These are phyloP conservation scores for Aureobasidium melanogenum DNA, from an alignment of 2,329 filamentous ascomycete species.

Conservation along the genomic window DNA sequence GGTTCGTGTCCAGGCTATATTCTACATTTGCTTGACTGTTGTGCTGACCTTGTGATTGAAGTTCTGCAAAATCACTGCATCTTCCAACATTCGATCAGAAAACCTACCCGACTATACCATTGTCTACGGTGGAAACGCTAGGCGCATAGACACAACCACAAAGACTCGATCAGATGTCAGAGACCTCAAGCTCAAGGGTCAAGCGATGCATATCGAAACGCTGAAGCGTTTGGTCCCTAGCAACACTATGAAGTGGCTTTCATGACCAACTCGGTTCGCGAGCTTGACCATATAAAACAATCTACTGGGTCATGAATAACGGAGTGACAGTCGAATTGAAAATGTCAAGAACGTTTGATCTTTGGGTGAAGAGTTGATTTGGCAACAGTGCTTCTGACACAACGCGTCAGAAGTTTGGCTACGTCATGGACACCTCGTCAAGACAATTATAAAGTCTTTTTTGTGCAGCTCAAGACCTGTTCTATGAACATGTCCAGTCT, in stretches of 20 bases:
- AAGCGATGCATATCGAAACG: constrained; percentile 25
- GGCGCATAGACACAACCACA: constrained; percentile 32
- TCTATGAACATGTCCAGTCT: neutral
- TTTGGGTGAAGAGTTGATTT: neutral
- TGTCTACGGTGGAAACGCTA: constrained; percentile 31
- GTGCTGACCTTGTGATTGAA: constrained; percentile 16
- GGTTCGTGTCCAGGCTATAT: constrained; percentile 20
- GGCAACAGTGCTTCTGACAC: neutral
- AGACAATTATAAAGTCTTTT: neutral
- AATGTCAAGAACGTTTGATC: neutral
- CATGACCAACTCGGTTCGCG: neutral
- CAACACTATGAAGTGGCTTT: constrained; percentile 27
- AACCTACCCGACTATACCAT: constrained; percentile 37
- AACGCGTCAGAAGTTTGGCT: neutral
- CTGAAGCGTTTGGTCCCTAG: constrained; percentile 26
- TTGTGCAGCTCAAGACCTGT: neutral
- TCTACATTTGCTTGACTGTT: neutral
- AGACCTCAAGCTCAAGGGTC: constrained; percentile 24
- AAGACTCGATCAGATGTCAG: constrained; percentile 20
- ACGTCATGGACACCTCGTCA: neutral
- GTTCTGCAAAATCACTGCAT: constrained; percentile 36
- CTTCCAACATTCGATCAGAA: constrained; percentile 29
- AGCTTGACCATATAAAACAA: neutral
- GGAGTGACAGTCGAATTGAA: neutral
- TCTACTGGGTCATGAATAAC: neutral